These are phyloP conservation scores for Globisporangium irregulare DNA, from an alignment of 352 stramenopile genomes.

Conservation along the genomic window DNA sequence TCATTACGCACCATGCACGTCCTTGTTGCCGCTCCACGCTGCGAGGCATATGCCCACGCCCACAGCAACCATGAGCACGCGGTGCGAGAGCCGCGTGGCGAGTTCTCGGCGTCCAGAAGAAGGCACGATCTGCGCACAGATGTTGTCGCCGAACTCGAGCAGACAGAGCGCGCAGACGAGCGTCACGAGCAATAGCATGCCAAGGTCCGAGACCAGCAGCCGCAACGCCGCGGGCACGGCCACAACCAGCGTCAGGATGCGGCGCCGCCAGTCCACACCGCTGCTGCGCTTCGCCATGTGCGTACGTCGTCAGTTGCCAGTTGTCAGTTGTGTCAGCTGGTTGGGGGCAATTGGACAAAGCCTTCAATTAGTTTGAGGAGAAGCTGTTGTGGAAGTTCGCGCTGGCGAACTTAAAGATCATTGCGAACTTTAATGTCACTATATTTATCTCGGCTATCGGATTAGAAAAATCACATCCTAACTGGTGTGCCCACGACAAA, in stretches of 20 bases:
- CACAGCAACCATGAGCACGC: conserved; percentile 26
- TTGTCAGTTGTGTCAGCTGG: neutral
- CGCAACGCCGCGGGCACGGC: conserved; percentile 55
- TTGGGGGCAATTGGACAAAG: too few relatives aligned
- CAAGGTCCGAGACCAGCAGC: conserved; percentile 44
- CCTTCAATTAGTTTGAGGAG: too few relatives aligned
- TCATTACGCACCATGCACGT: conserved; percentile 25
- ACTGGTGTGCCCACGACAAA: too few relatives aligned
- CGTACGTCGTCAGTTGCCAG: neutral
- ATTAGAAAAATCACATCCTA: too few relatives aligned
- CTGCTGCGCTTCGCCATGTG: conserved; percentile 7
- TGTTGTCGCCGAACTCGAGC: conserved; percentile 51
- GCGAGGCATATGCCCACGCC: conserved; percentile 29
- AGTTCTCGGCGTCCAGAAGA: neutral
- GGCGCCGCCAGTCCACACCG: conserved; percentile 54
- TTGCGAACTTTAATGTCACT: too few relatives aligned
- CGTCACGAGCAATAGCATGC: conserved; percentile 49
- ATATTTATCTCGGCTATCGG: too few relatives aligned
- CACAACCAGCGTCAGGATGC: conserved; percentile 52
- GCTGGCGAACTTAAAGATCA: too few relatives aligned
- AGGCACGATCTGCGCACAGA: conserved; percentile 42
- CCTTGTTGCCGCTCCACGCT: conserved; percentile 35
- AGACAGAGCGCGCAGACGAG: conserved; percentile 51
- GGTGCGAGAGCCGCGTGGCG: conserved; percentile 13
- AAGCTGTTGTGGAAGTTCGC: neutral